Base-by-base conservation (phyloP, 441 rosid species). In the Pelargonium australe region DNA sequence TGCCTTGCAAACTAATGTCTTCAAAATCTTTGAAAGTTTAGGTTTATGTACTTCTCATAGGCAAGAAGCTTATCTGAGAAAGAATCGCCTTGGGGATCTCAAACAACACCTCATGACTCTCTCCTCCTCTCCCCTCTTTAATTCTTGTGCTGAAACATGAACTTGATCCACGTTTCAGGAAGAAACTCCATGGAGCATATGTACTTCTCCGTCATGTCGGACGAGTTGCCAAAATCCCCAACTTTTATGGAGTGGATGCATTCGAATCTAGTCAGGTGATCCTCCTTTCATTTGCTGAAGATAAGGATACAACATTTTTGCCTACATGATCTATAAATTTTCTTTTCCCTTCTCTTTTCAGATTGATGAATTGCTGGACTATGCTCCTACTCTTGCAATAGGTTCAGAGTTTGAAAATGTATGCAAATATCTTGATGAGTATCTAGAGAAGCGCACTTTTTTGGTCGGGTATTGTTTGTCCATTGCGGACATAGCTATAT, bases 311-410 rank as follows among this genome's bases (percentile, higher is more conserved):
- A 13, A 9, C 40, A 7, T 12, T 19, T 5, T 43, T 64, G 13
- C 57, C 0, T 16, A 11, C 17, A 7, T 2, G 51, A 66, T 45
- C 12, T 6, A 9, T 41, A 58, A 31, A n/a, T 16, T 47, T 16
- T 47, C 14, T 25, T 53, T 37, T 71, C 37, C 65, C 11, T 70
- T 10, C 47, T 12, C 13, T 73, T 64, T 45, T 9, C 77, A 94
- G 97, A 80, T 94, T 73, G 99, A 91, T 78, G 85, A 85, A 81
- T 94, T 90, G 94, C 73, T 94, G 51, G 96, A 91, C 1, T 91
- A 87, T 70, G 80, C 87, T 64, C 73, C 80, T 7, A 77, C 83
- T 67, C 85, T 94, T 79, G 81, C 86, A 41, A 79, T 85, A 65
- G 97, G 96, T 63, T 81, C 97, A 10, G 92, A 88, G 77, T 91